Percentiles rank a stretch among this genome's conserved stretches.
phyloP scores from a whole-genome alignment of 2,329 filamentous ascomycete genomes.

The Arthroderma sp. region DNA sequence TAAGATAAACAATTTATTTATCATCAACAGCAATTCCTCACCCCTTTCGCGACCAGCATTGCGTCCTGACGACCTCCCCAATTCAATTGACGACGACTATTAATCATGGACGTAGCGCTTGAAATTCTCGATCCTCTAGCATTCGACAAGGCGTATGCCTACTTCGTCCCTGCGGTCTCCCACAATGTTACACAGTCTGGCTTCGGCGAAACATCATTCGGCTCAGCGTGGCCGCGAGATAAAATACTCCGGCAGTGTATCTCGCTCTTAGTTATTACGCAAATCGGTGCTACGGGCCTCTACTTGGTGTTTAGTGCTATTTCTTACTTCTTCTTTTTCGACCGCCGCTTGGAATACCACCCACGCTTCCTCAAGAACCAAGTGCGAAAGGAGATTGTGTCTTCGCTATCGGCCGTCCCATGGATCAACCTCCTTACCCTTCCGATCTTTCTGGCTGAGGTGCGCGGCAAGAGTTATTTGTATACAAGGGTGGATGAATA shows the following conservation, averaged over 20 bases:
- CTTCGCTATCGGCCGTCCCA: conserved; percentile 56
- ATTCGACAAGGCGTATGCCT: conserved; percentile 59
- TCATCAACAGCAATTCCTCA: no score
- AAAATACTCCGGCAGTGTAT: conserved; percentile 54
- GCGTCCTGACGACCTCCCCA: no score
- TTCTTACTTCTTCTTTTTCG: conserved; percentile 69
- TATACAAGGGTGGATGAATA: conserved; percentile 54
- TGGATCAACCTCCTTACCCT: conserved; percentile 63
- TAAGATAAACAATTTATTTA: no score
- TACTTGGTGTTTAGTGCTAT: conserved; percentile 65
- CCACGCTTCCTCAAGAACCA: conserved; percentile 82
- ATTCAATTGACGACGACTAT: no score
- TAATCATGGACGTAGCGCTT: conserved; percentile 65
- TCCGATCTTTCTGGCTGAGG: conserved; percentile 60
- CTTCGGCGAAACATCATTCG: conserved; percentile 30
- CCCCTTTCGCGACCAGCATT: no score
- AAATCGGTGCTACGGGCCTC: conserved; percentile 42
- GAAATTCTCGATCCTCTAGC: conserved; percentile 60
- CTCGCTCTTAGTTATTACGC: conserved; percentile 61
- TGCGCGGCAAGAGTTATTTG: conserved; percentile 67
- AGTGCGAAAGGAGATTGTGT: conserved; percentile 60
- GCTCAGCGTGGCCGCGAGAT: conserved; percentile 50
- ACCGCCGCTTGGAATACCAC: conserved; percentile 63
- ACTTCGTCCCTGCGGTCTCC: conserved; percentile 43
- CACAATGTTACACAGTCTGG: conserved; percentile 52